Evolutionary conservation across 805 yeast genomes (phyloP).

Genomic region (Wickerhamomyces alni): DNA sequence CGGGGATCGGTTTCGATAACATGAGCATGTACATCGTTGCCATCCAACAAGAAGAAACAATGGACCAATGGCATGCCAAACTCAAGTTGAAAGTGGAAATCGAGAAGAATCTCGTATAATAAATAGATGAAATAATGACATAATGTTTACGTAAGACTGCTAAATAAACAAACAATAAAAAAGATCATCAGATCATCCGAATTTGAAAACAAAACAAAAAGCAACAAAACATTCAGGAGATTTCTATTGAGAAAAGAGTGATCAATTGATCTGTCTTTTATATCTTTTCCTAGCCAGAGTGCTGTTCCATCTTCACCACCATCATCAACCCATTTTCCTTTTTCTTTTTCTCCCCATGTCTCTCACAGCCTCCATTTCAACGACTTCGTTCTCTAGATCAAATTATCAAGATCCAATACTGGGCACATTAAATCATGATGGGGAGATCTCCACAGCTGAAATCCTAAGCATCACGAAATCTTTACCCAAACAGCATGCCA

Average conservation of each 20-base stretch:
- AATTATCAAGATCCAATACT: conserved; percentile 16
- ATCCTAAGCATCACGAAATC: conserved; percentile 7
- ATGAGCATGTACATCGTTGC: conserved; percentile 73
- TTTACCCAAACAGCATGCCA: conserved; percentile 10
- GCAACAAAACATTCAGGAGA: not conserved
- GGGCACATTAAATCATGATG: conserved; percentile 1
- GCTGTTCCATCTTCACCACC: no score
- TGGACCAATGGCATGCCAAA: conserved; percentile 53
- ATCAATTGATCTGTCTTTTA: no score
- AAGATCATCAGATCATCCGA: not conserved
- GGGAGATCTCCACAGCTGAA: conserved; percentile 2
- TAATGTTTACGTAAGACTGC: not conserved
- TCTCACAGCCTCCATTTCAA: not conserved
- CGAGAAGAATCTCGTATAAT: conserved; percentile 21
- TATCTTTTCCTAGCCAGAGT: no score
- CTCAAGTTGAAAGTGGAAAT: conserved; percentile 40
- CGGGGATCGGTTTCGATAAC: conserved; percentile 79
- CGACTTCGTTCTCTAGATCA: not conserved
- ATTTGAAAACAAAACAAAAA: no score
- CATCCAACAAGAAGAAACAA: conserved; percentile 38
- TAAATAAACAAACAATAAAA: not conserved
- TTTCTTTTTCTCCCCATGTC: no score
- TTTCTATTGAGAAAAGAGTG: no score
- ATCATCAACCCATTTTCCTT: no score
- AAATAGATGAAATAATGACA: conserved; percentile 1